A percentile compares a stretch with the other conserved stretches of the same genome.
These are phyloP conservation scores for Apostasia ramifera DNA, from an alignment of 106 monocot species.

Conservation along the genomic window DNA sequence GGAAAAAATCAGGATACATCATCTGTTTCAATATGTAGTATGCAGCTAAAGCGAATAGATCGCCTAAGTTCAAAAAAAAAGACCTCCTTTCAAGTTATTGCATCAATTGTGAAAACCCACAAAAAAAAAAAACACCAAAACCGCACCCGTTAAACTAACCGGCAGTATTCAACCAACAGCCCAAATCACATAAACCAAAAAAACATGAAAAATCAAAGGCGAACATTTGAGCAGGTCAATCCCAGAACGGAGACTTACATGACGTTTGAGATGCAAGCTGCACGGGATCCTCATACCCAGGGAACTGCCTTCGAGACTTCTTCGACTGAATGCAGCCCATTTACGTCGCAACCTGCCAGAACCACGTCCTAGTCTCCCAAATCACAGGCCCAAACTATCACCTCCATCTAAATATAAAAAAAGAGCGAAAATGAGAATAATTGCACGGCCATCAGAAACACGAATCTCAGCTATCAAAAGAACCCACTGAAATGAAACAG, in stretches of 20 bases:
- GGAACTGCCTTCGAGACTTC: conserved; percentile 32
- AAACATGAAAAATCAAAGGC: neutral
- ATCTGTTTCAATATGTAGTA: neutral
- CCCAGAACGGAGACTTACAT: conserved; percentile 35
- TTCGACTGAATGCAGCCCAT: conserved; percentile 86
- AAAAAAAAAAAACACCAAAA: neutral
- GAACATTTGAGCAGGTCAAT: neutral
- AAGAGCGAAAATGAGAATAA: neutral
- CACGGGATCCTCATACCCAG: conserved; percentile 68
- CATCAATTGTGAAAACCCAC: neutral
- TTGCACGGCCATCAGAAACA: neutral
- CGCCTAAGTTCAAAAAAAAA: neutral
- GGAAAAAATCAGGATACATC: neutral
- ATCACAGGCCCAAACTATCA: conserved; percentile 1
- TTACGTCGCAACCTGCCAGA: neutral
- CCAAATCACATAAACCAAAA: neutral
- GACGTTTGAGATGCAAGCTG: conserved; percentile 77
- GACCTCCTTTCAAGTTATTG: neutral
- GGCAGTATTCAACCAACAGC: neutral
- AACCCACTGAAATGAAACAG: neutral
- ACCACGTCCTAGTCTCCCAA: conserved; percentile 6
- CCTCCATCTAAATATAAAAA: conserved; percentile 1
- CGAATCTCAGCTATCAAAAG: neutral
- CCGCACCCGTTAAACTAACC: neutral
- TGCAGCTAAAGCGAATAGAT: too few relatives aligned